phyloP scores from a whole-genome alignment of 148 eudicot species.

The Selenicereus undatus region DNA sequence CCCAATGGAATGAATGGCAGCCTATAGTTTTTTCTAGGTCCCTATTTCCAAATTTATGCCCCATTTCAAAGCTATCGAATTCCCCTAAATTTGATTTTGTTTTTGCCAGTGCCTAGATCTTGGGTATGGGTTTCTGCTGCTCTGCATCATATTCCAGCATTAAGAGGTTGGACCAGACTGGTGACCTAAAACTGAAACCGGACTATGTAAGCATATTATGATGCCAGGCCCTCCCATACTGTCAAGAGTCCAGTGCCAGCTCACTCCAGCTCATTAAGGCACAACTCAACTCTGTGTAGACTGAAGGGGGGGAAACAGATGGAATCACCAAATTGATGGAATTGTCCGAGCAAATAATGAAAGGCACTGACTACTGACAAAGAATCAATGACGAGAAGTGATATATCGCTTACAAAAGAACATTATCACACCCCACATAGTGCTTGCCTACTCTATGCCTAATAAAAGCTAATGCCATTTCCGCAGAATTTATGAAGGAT shows the following conservation, averaged over 20 bases:
- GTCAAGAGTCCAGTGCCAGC: not conserved
- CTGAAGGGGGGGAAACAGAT: not conserved
- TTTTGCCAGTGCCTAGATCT: not conserved
- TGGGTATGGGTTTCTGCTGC: not conserved
- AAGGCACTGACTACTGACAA: not conserved
- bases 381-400: not conserved
- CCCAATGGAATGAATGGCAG: not conserved
- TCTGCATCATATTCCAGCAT: not conserved
- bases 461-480: not conserved
- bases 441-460: not conserved
- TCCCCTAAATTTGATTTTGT: not conserved
- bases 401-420: not conserved
- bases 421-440: not conserved
- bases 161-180: not conserved
- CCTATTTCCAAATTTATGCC: slow-evolving; percentile 2
- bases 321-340: not conserved
- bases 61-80: not conserved
- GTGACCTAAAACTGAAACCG: not conserved
- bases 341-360: not conserved
- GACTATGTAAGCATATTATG: not conserved
- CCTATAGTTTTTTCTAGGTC: not conserved
- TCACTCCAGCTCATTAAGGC: not conserved
- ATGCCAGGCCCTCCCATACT: not conserved
- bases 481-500: not conserved
- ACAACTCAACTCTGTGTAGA: not conserved